Evolutionary conservation across 2,329 filamentous ascomycete species (phyloP).

Genomic region (Bertia moriformis): DNA sequence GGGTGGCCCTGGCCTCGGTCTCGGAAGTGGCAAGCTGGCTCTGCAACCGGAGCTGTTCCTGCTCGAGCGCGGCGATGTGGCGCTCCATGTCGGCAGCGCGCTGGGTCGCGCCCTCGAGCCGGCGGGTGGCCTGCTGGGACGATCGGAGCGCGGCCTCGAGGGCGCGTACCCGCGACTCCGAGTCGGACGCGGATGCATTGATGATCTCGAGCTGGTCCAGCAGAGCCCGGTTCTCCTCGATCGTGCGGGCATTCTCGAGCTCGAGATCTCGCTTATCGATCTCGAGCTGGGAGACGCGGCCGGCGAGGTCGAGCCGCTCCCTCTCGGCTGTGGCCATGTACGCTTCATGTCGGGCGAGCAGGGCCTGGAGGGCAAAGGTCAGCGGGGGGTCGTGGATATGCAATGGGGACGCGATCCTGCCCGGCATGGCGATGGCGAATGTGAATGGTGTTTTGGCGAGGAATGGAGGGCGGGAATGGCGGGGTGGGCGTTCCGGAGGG

Average conservation of each 20-base stretch:
- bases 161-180: slow-evolving; percentile 64
- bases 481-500: too few relatives aligned
- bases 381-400: too few relatives aligned
- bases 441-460: too few relatives aligned
- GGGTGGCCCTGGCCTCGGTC: slow-evolving; percentile 63
- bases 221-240: slow-evolving; percentile 69
- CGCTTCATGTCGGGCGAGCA: slow-evolving; percentile 81
- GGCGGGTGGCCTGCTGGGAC: slow-evolving; percentile 63
- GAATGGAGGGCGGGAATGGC: too few relatives aligned
- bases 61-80: slow-evolving; percentile 65
- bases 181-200: slow-evolving; percentile 65
- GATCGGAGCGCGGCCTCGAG: slow-evolving; percentile 65
- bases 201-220: slow-evolving; percentile 73
- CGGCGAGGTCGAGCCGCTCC: slow-evolving; percentile 60
- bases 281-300: slow-evolving; percentile 65
- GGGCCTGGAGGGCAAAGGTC: too few relatives aligned
- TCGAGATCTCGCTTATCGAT: slow-evolving; percentile 61
- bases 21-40: slow-evolving; percentile 50
- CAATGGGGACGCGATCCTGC: too few relatives aligned
- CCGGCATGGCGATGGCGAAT: too few relatives aligned
- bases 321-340: slow-evolving; percentile 87
- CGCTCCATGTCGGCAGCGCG: slow-evolving; percentile 68
- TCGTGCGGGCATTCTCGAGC: slow-evolving; percentile 59
- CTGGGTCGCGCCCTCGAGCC: slow-evolving; percentile 57
- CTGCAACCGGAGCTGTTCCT: slow-evolving; percentile 64